phyloP scores from a whole-genome alignment of 73 alveolate species.

The Breviolum minutum region DNA sequence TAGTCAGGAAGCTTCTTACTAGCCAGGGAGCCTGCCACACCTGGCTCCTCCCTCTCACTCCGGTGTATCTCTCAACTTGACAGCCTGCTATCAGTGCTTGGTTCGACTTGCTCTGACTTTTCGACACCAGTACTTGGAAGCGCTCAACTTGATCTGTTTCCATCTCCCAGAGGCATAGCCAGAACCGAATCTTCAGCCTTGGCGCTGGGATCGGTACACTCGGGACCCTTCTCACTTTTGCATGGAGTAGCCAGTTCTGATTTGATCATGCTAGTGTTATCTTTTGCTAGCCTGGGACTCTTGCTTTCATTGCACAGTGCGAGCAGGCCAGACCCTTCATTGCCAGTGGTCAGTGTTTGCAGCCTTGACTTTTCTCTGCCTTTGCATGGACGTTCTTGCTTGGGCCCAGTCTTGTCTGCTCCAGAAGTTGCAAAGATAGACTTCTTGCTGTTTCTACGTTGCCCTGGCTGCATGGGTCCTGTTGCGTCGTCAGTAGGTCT shows the following conservation, averaged over 20 bases:
- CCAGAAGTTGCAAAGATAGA: neutral
- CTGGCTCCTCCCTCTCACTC: neutral
- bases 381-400: neutral
- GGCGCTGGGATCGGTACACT: neutral
- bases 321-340: neutral
- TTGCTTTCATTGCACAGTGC: neutral
- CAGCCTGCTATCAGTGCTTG: neutral
- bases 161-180: neutral
- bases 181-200: constrained; percentile 10
- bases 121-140: neutral
- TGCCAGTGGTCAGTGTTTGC: neutral
- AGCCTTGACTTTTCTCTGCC: neutral
- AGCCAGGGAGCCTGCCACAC: neutral
- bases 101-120: neutral
- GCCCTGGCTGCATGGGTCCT: constrained; percentile 1
- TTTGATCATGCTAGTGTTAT: neutral
- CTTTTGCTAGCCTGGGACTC: neutral
- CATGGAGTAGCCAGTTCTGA: neutral
- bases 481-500: neutral
- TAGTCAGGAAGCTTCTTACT: neutral
- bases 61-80: neutral
- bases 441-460: neutral
- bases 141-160: neutral
- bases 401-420: constrained; percentile 9
- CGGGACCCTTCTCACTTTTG: neutral